phyloP scores from a whole-genome alignment of 164 flowering plant genomes.

The Annona cherimola region DNA sequence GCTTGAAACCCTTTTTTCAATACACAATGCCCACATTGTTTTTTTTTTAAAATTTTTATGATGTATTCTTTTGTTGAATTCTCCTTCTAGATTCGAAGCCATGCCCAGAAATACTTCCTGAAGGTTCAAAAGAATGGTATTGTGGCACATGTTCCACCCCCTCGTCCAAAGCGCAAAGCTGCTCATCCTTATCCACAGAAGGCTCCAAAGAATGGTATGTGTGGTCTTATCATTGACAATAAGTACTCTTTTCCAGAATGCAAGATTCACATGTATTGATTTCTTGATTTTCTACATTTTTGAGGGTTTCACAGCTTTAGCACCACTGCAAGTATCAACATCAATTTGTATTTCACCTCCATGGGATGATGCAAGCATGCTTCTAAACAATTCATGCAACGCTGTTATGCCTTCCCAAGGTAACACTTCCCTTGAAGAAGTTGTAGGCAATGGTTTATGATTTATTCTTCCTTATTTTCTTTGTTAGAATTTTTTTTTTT shows the following conservation, averaged over 20 bases:
- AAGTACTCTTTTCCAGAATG: neutral
- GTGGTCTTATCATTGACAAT: neutral
- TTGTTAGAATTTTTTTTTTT: neutral
- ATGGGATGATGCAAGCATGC: constrained; percentile 60
- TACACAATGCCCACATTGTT: too few species aligned
- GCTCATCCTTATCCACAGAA: constrained; percentile 92
- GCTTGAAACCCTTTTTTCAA: neutral
- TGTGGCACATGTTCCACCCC: constrained; percentile 90
- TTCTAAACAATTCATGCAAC: constrained; percentile 37
- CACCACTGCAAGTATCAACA: constrained; percentile 53
- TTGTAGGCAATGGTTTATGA: constrained; percentile 38
- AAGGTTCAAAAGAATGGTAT: constrained; percentile 95
- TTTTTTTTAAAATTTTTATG: neutral
- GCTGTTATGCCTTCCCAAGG: constrained; percentile 36
- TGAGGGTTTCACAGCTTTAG: constrained; percentile 35
- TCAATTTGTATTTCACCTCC: constrained; percentile 34
- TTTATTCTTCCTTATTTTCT: constrained; percentile 16
- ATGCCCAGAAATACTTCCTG: constrained; percentile 95
- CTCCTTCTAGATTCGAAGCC: constrained; percentile 72
- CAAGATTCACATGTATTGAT: neutral
- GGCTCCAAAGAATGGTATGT: constrained; percentile 72
- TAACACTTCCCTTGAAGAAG: constrained; percentile 30
- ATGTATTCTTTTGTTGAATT: neutral
- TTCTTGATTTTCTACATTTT: constrained; percentile 12
- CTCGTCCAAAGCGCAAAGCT: constrained; percentile 95